Base-by-base conservation (phyloP, 2,329 filamentous ascomycete species). In the Pseudopyrenochaeta lycopersici region DNA sequence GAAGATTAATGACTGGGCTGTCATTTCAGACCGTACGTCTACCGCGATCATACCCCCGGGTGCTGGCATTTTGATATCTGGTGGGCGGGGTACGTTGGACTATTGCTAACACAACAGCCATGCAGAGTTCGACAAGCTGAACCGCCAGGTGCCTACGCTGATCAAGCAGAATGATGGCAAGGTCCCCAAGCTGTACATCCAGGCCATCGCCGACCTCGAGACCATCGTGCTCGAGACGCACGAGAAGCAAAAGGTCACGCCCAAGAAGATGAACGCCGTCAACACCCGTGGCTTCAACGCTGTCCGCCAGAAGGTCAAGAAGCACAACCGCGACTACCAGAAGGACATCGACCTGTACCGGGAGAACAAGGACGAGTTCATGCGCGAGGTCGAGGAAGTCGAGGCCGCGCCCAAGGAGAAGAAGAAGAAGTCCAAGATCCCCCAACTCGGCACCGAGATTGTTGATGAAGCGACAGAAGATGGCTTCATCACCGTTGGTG, bases 211-310 rank as follows among this genome's bases (percentile, higher is more conserved):
- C 69, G 94, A 99, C 74, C 84, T 99, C 62, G 95, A 99, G 81
- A 93, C 96, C 70, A 87, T 90, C 74, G 90, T 97, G 84, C 93
- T 93, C 75, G 96, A 99, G 82, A 89, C 93, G 20, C 86, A 96
- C 63, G 88, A 92, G 70, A 97, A 97, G 85, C 91, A 96, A 76
- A 99, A 99, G 84, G 90, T 96, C 66, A 90, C 91, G 2, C 88
- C 89, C 60, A 97, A 97, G 87, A 98, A 97, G 85, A 97, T 98
- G 93, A 99, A 97, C 81, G 92, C 93, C 58, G 95, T 89, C 73
- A 96, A 94, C 75, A 90, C 92, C 63, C 91, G 92, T 80, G 92
- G 93, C 71, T 86, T 99, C 72, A 99, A 98, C 77, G 92, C 93
- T 59, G 91, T 98, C 73, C 96, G 97, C 82, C 95, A 99, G 79